Percentiles rank a stretch among this genome's conserved stretches.
Evolutionary conservation across 192 early-diverging fungal genomes (phyloP).

Genomic region (Podochytrium sp.): DNA sequence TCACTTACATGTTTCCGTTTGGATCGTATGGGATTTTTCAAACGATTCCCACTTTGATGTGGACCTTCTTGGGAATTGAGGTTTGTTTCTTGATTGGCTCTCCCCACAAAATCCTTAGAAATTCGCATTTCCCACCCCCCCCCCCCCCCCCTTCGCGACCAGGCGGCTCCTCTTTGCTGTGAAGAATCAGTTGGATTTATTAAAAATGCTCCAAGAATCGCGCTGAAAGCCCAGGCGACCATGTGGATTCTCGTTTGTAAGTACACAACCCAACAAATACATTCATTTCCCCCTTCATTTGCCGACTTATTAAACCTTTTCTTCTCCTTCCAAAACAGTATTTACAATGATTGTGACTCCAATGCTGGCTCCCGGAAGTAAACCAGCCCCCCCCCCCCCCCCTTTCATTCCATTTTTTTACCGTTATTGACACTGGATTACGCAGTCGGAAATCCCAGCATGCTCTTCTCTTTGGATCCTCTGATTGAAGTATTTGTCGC

Average conservation of each 20-base stretch:
- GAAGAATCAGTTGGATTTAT: background rate
- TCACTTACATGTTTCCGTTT: constrained; percentile 13
- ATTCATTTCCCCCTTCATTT: background rate
- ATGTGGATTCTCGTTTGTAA: constrained; percentile 2
- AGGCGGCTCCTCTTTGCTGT: constrained; percentile 7
- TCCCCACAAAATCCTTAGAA: background rate
- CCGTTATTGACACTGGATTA: background rate
- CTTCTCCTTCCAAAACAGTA: background rate
- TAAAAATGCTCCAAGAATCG: background rate
- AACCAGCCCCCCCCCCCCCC: too few species aligned
- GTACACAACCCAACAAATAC: background rate
- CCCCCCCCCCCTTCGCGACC: background rate
- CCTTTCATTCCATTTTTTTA: background rate
- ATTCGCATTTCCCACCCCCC: too few species aligned
- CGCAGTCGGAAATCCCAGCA: background rate
- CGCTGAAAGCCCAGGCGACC: background rate
- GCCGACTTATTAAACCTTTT: background rate
- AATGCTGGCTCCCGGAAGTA: constrained; percentile 2
- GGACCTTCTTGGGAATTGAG: constrained; percentile 9
- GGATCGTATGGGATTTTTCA: background rate
- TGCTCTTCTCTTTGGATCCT: background rate
- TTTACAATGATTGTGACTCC: background rate
- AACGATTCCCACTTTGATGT: constrained; percentile 11
- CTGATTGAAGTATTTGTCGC: background rate
- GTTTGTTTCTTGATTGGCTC: background rate